phyloP scores from a whole-genome alignment of 2,329 filamentous ascomycete genomes.

The Cladosporium sphaerospermum region DNA sequence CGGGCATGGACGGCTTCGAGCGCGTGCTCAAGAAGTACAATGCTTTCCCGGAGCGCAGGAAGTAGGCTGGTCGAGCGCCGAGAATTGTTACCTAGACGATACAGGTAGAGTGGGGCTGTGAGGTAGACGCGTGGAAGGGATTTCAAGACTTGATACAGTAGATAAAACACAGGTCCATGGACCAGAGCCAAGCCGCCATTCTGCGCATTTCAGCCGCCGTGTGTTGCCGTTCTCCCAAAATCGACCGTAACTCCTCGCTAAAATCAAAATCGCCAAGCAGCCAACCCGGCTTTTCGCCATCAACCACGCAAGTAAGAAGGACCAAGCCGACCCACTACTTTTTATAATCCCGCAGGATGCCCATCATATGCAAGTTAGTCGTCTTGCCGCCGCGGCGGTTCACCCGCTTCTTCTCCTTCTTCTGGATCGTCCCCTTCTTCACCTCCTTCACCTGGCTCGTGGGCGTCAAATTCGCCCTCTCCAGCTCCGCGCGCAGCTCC shows the following conservation, averaged over 20 bases:
- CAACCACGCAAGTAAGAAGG: too few relatives aligned
- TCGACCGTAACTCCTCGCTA: constrained; percentile 8
- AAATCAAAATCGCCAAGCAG: not conserved
- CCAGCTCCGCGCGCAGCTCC: constrained; percentile 69
- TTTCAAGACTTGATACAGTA: not conserved
- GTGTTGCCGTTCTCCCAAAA: too few relatives aligned
- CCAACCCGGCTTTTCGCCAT: too few relatives aligned
- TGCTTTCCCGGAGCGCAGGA: constrained; percentile 5
- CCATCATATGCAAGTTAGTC: constrained; percentile 81
- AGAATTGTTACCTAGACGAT: too few relatives aligned
- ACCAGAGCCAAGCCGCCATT: too few relatives aligned
- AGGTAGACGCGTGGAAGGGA: too few relatives aligned
- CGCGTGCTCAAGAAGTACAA: constrained; percentile 65
- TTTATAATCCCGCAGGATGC: constrained; percentile 67
- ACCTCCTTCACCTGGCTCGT: constrained; percentile 71
- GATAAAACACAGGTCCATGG: not conserved
- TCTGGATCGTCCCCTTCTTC: constrained; percentile 45
- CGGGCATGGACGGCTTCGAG: constrained; percentile 79
- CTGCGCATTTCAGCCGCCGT: too few relatives aligned
- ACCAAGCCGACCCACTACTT: constrained; percentile 5
- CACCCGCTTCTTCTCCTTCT: constrained; percentile 70
- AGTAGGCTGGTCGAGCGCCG: not conserved
- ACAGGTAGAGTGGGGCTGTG: not conserved
- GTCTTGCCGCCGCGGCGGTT: constrained; percentile 69
- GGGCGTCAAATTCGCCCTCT: constrained; percentile 73